Percentiles rank a stretch among this genome's conserved stretches.
These are phyloP conservation scores for Linum lewisii DNA, from an alignment of 345 rosid species.

Conservation along the genomic window DNA sequence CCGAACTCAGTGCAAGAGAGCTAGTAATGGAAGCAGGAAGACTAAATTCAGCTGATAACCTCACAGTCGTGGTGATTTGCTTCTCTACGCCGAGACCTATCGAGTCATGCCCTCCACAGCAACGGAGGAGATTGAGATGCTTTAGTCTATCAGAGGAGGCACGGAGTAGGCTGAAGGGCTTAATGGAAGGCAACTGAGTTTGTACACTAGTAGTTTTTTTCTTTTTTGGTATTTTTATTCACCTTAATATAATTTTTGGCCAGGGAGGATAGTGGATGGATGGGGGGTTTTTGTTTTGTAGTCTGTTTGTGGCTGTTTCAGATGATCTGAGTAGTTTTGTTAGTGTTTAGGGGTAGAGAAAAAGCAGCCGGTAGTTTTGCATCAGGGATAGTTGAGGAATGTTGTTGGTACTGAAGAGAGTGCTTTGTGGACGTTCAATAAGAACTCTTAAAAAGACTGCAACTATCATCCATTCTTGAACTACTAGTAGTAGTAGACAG, in stretches of 20 bases:
- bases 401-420: neutral
- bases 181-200: conserved; percentile 55
- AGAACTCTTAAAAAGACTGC: too few species aligned
- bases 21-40: conserved; percentile 48
- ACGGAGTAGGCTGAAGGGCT: conserved; percentile 37
- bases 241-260: neutral
- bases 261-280: neutral
- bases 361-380: conserved; percentile 44
- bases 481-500: too few species aligned
- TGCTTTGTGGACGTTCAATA: conserved; percentile 3
- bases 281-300: neutral
- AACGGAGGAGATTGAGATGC: conserved; percentile 33
- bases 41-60: conserved; percentile 45
- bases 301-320: conserved; percentile 41
- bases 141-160: conserved; percentile 45
- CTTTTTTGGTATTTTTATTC: conserved; percentile 8
- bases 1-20: conserved; percentile 47
- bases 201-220: conserved; percentile 8
- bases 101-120: conserved; percentile 37
- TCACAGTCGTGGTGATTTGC: conserved; percentile 45
- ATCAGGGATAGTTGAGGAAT: conserved; percentile 10
- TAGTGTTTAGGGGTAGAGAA: conserved; percentile 9
- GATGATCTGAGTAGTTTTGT: conserved; percentile 17
- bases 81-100: conserved; percentile 19
- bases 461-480: too few species aligned